phyloP scores from a whole-genome alignment of 441 rosid genomes.

The Erysimum cheiri region DNA sequence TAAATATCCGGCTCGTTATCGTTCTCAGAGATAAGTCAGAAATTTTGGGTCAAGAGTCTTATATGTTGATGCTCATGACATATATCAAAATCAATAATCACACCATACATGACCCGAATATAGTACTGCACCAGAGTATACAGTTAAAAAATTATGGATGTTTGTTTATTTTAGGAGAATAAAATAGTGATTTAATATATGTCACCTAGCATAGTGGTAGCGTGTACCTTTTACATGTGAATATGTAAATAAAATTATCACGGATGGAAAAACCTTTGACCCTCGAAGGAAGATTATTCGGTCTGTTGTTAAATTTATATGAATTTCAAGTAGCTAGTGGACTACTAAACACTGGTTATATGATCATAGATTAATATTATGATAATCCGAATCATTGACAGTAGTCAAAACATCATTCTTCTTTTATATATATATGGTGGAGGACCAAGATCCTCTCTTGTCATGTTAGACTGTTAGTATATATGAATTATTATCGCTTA shows the following conservation, averaged over 20 bases:
- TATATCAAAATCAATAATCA: constrained; percentile 9
- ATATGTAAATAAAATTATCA: constrained; percentile 27
- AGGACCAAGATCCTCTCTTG: constrained; percentile 30
- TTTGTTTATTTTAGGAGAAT: constrained; percentile 1
- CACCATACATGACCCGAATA: constrained; percentile 10
- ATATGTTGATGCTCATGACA: constrained; percentile 7
- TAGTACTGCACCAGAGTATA: constrained; percentile 25
- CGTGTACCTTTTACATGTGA: constrained; percentile 34
- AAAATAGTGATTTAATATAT: constrained; percentile 15
- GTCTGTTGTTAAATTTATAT: constrained; percentile 16
- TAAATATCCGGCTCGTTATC: neutral
- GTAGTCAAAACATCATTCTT: constrained; percentile 15
- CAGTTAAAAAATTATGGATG: neutral
- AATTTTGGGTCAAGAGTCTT: neutral
- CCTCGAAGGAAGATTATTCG: constrained; percentile 12
- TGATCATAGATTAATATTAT: constrained; percentile 1
- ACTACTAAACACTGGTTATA: constrained; percentile 22
- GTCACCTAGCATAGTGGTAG: no score
- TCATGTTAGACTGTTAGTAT: constrained; percentile 25
- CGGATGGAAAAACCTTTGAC: constrained; percentile 29
- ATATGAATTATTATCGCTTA: constrained; percentile 3
- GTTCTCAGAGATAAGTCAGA: neutral
- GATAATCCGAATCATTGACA: constrained; percentile 28
- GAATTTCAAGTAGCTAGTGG: constrained; percentile 36
- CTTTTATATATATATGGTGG: neutral